Conservation (phyloP, 2,329 filamentous ascomycete species). For the Aspergillus uvarum region DNA sequence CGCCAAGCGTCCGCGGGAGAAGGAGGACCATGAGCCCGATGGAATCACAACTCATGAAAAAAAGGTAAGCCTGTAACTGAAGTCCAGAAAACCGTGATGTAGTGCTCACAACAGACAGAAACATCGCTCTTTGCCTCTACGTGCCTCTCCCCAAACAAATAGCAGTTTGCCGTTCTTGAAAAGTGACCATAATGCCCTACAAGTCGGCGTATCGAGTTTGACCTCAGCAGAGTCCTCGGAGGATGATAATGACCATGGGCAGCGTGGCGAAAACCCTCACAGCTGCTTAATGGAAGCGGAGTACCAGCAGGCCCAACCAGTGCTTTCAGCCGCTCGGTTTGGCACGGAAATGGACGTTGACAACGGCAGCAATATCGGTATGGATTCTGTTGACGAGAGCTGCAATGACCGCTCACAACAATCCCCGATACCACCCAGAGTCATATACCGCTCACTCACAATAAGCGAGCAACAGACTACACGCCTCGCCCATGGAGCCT, state of each 20-base stretch:
- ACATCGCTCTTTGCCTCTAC: slow-evolving; percentile 33
- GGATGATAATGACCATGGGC: slow-evolving; percentile 35
- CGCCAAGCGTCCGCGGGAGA: slow-evolving; percentile 29
- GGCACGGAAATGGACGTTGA: slow-evolving; percentile 34
- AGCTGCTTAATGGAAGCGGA: neutral
- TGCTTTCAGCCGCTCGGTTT: slow-evolving; percentile 3
- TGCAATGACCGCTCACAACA: slow-evolving; percentile 22
- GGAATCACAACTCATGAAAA: slow-evolving; percentile 35
- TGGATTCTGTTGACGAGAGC: slow-evolving; percentile 22
- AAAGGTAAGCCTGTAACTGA: slow-evolving; percentile 24
- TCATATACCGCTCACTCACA: slow-evolving; percentile 33
- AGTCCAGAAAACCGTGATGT: neutral
- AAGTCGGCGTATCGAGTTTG: slow-evolving; percentile 26
- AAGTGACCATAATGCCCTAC: slow-evolving; percentile 15
- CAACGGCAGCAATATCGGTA: slow-evolving; percentile 22
- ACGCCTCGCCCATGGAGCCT: slow-evolving; percentile 33
- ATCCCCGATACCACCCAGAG: slow-evolving; percentile 31
- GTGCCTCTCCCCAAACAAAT: slow-evolving; percentile 25
- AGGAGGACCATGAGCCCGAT: slow-evolving; percentile 63
- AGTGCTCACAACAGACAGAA: slow-evolving; percentile 28
- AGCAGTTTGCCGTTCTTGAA: slow-evolving; percentile 22
- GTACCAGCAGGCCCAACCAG: slow-evolving; percentile 9
- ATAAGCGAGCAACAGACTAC: slow-evolving; percentile 31
- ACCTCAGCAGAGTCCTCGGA: slow-evolving; percentile 41
- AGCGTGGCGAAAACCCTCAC: slow-evolving; percentile 7